A percentile compares a stretch with the other conserved stretches of the same genome.
These are phyloP conservation scores for Epichloe elymi DNA, from an alignment of 2,329 filamentous ascomycete species.

Conservation along the genomic window DNA sequence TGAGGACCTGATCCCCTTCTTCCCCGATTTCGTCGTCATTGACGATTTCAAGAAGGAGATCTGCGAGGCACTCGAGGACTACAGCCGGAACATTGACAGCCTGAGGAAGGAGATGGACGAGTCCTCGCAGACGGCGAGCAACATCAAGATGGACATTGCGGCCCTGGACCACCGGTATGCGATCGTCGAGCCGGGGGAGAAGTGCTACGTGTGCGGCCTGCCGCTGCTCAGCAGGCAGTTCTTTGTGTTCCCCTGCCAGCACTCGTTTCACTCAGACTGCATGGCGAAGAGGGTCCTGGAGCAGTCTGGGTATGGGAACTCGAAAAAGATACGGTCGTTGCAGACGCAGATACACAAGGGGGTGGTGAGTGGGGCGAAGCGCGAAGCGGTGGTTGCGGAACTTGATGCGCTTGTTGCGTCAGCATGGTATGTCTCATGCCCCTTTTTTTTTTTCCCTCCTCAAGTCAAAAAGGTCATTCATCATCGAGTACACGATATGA, in stretches of 20 bases:
- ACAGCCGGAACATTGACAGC: conserved; percentile 77
- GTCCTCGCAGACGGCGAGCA: conserved; percentile 70
- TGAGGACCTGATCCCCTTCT: conserved; percentile 95
- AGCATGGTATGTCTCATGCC: conserved; percentile 52
- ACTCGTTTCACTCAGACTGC: conserved; percentile 94
- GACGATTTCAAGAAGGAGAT: conserved; percentile 99
- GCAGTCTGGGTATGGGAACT: conserved; percentile 61
- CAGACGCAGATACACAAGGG: conserved; percentile 74
- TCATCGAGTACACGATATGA: background rate
- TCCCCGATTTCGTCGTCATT: conserved; percentile 96
- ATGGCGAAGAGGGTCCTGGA: conserved; percentile 76
- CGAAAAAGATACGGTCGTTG: conserved; percentile 70
- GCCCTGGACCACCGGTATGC: conserved; percentile 81
- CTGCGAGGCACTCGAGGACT: conserved; percentile 83
- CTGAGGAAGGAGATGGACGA: conserved; percentile 95
- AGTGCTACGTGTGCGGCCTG: conserved; percentile 77
- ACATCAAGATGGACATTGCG: conserved; percentile 83
- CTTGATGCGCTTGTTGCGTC: conserved; percentile 84
- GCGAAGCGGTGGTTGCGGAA: conserved; percentile 76
- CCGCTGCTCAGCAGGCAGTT: conserved; percentile 85
- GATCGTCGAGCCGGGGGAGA: conserved; percentile 91
- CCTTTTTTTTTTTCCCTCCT: background rate
- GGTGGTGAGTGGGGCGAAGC: conserved; percentile 52
- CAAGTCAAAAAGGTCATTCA: background rate
- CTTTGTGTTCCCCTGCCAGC: conserved; percentile 97